A percentile compares a stretch with the other conserved stretches of the same genome.
Evolutionary conservation across 106 monocot species (phyloP).

Genomic region (Vanilla planifolia): DNA sequence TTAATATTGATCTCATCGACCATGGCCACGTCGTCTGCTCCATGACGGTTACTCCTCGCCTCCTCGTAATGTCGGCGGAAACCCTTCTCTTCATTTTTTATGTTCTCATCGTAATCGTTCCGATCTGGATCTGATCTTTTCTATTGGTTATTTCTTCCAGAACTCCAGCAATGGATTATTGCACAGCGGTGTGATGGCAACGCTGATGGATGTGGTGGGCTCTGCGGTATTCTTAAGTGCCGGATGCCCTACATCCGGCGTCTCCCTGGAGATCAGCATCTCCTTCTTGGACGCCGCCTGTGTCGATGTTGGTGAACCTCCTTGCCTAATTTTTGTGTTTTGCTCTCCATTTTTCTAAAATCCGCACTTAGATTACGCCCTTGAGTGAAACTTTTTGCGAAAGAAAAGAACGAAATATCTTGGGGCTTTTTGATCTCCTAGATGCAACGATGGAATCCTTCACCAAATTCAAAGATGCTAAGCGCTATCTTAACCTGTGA

Average conservation of each 20-base stretch:
- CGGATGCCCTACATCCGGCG: conserved; percentile 37
- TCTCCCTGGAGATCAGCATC: conserved; percentile 58
- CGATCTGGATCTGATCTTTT: neutral
- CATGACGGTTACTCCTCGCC: conserved; percentile 52
- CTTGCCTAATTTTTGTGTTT: too few species aligned
- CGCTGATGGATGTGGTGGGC: conserved; percentile 63
- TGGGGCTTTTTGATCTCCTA: too few species aligned
- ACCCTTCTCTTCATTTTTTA: neutral
- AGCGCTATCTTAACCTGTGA: too few species aligned
- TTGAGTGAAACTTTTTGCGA: too few species aligned
- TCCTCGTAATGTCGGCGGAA: conserved; percentile 26
- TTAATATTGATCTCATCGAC: conserved; percentile 53
- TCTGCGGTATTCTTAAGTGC: conserved; percentile 39
- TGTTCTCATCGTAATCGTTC: neutral
- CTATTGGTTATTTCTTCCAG: conserved; percentile 20
- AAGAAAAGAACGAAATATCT: too few species aligned
- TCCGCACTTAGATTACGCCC: too few species aligned
- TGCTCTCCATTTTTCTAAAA: too few species aligned
- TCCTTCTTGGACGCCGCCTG: conserved; percentile 44
- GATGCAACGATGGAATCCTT: too few species aligned
- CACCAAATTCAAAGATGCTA: too few species aligned
- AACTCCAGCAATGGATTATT: conserved; percentile 48
- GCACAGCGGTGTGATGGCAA: conserved; percentile 57
- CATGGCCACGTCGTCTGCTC: conserved; percentile 78
- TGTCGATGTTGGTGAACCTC: conserved; percentile 27